A percentile compares a stretch with the other conserved stretches of the same genome.
phyloP scores from a whole-genome alignment of 2,329 filamentous ascomycete genomes.

The Didymella exigua region DNA sequence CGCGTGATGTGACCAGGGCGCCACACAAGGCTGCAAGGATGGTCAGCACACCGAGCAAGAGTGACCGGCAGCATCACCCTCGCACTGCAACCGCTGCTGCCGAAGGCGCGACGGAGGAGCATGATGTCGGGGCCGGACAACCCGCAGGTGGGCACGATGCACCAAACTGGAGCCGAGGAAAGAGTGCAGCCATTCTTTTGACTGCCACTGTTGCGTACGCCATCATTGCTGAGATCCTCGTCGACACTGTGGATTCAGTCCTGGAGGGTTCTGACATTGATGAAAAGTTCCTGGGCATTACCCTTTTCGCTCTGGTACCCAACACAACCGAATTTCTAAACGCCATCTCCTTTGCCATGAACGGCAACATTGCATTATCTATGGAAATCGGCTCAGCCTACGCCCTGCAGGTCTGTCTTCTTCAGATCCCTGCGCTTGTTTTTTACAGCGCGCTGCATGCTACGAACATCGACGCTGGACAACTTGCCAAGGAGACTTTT shows the following conservation, averaged over 20 bases:
- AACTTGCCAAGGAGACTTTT: conserved; percentile 70
- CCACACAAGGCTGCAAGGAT: conserved; percentile 58
- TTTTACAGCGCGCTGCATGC: conserved; percentile 83
- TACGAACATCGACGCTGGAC: conserved; percentile 58
- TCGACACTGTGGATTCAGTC: conserved; percentile 97
- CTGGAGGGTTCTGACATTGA: conserved; percentile 88
- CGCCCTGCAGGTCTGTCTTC: conserved; percentile 90
- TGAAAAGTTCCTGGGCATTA: conserved; percentile 97
- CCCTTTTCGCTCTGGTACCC: conserved; percentile 92
- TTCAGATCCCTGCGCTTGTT: conserved; percentile 92
- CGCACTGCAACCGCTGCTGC: conserved; percentile 55
- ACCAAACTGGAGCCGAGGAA: conserved; percentile 94
- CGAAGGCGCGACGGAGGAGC: conserved; percentile 57
- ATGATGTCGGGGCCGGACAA: conserved; percentile 54
- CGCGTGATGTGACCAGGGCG: conserved; percentile 70
- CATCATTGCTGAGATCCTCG: conserved; percentile 95
- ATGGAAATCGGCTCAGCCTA: conserved; percentile 99
- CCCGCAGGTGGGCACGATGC: conserved; percentile 78
- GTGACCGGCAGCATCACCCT: conserved; percentile 47
- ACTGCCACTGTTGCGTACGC: conserved; percentile 91
- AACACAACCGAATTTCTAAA: conserved; percentile 99
- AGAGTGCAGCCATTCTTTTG: conserved; percentile 88
- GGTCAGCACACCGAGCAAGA: conserved; percentile 40
- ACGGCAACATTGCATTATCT: conserved; percentile 95
- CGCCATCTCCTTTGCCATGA: conserved; percentile 99